Evolutionary conservation across 352 stramenopile species (phyloP), one percentile per base, ranked within the genome.

Genomic region (Globisporangium cederbergense): DNA sequence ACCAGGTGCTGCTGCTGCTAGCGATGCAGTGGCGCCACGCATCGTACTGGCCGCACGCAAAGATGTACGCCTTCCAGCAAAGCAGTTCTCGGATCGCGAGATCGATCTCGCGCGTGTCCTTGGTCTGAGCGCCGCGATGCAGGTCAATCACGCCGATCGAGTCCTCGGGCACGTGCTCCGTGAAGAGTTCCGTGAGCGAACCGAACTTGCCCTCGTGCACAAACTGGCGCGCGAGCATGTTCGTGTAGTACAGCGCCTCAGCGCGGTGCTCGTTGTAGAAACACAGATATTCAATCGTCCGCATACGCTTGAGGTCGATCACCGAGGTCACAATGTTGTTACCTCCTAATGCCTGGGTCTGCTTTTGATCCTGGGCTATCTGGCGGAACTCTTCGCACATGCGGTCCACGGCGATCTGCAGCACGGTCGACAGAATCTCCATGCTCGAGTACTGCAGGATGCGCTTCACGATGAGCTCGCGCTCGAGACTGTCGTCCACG

Each of bases 41-140:
- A 50, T 94, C 75, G 62, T 93, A 95, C 50, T 86, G 74, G 38
- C 73, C 73, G 60, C 67, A 80, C 2, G 85, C 84, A 28, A 77
- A 74, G 25, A 93, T 80, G 62, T 88, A 93, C 42, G 77, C 73
- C 49, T 83, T 77, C 86, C 86, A 95, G 57, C 73, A 90, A 13
- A 95, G 61, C 47, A 84, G 74, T 13, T 90, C 83, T 51, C 86
- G 82, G 30, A 90, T 60, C 9, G 74, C 65, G 8, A 63, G 70
- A 28, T 91, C 81, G 28, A 93, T 74, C 50, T 90, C 81, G 42
- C 72, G 61, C 16, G 79, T 68, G 4, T 72, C 63, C 16, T 70
- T 68, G 9, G 77, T 65, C 42, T 92, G 81, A 3, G 58, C 54
- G 1, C 61, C 47, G 28, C 81, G 79, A 61, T 90, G 79, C 47